Evolutionary conservation across 495 filamentous ascomycete species (phyloP).

Genomic region (Geoglossum glabrum): DNA sequence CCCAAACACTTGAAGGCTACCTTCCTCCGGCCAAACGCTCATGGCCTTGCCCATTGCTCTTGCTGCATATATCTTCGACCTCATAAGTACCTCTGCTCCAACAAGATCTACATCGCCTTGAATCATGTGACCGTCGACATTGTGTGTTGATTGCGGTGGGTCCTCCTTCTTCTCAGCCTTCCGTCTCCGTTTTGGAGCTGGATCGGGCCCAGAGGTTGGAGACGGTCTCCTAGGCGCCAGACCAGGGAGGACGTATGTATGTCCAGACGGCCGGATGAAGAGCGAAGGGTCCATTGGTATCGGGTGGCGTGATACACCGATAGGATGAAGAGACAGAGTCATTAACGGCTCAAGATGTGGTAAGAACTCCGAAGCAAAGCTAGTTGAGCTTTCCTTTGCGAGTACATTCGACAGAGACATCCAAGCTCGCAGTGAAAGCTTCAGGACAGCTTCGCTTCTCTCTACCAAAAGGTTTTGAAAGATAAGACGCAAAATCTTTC

Average conservation of each 20-base stretch:
- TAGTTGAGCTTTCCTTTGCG: conserved; percentile 30
- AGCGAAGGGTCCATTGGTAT: conserved; percentile 74
- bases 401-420: conserved; percentile 48
- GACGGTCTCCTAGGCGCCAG: conserved; percentile 34
- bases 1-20: conserved; percentile 29
- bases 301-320: conserved; percentile 74
- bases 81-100: conserved; percentile 65
- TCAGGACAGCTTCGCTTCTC: conserved; percentile 58
- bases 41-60: conserved; percentile 64
- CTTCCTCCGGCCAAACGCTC: conserved; percentile 32
- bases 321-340: conserved; percentile 63
- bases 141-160: conserved; percentile 45
- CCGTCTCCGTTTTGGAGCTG: conserved; percentile 49
- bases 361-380: conserved; percentile 42
- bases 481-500: conserved; percentile 66
- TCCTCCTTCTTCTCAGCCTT: conserved; percentile 70
- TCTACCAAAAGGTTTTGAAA: conserved; percentile 94
- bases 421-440: conserved; percentile 75
- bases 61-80: conserved; percentile 72
- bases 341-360: conserved; percentile 58
- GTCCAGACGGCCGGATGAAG: conserved; percentile 88
- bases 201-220: conserved; percentile 30
- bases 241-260: conserved; percentile 40
- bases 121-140: conserved; percentile 96
- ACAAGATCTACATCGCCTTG: conserved; percentile 90